Percentiles rank a stretch among this genome's conserved stretches.
phyloP scores from a whole-genome alignment of 2,329 filamentous ascomycete genomes.

The Tolypocladium cylindrosporum region DNA sequence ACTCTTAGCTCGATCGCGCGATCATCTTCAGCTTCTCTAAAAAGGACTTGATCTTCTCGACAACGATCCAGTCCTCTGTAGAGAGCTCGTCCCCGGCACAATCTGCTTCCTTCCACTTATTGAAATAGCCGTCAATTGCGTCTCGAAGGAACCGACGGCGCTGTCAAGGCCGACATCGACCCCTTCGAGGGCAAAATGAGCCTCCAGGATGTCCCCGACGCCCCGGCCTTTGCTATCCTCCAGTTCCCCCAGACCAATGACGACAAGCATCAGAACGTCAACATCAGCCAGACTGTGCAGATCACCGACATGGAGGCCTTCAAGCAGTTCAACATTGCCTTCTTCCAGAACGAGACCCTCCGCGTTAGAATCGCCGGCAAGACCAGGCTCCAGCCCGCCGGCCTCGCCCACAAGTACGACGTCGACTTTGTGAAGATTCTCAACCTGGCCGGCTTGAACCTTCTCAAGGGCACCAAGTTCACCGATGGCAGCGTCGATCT shows the following conservation, averaged over 20 bases:
- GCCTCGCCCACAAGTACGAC: conserved; percentile 35
- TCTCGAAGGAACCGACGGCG: conserved; percentile 41
- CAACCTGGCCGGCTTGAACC: conserved; percentile 39
- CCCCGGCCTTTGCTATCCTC: conserved; percentile 39
- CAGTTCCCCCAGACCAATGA: conserved; percentile 41
- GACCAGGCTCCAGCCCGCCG: conserved; percentile 39
- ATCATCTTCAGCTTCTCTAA: too few species aligned
- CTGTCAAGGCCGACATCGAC: conserved; percentile 40
- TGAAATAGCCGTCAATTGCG: too few species aligned
- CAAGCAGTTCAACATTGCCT: conserved; percentile 43
- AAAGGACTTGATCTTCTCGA: too few species aligned
- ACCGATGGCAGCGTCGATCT: conserved; percentile 38
- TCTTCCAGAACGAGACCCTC: conserved; percentile 40
- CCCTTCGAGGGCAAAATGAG: conserved; percentile 44
- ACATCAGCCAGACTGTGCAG: conserved; percentile 38
- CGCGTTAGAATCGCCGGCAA: conserved; percentile 40
- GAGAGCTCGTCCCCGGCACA: too few species aligned
- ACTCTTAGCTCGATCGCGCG: too few species aligned
- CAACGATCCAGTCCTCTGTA: too few species aligned
- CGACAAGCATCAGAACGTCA: conserved; percentile 38
- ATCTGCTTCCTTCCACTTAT: too few species aligned
- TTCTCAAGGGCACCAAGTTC: conserved; percentile 45
- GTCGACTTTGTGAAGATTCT: conserved; percentile 49
- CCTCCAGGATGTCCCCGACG: conserved; percentile 36
- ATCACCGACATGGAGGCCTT: conserved; percentile 39